These are phyloP conservation scores for Dactylellina cionopaga DNA, from an alignment of 2,329 filamentous ascomycete species.

Conservation along the genomic window DNA sequence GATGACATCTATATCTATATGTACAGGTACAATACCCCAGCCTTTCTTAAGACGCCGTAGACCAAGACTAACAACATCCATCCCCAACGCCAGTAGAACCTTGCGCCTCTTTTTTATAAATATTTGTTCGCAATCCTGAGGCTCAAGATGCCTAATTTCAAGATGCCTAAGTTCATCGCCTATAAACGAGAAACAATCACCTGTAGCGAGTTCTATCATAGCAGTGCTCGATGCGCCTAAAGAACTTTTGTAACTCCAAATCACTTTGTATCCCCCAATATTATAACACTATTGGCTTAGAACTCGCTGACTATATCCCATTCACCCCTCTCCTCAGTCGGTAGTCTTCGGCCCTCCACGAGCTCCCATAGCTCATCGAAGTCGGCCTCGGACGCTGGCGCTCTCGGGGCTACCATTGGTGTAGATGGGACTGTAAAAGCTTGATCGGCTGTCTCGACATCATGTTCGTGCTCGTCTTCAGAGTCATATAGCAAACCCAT, in stretches of 20 bases:
- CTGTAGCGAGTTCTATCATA: too few relatives aligned
- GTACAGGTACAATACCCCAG: background rate
- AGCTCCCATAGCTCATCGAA: slow-evolving; percentile 42
- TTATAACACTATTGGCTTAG: too few relatives aligned
- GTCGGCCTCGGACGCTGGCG: slow-evolving; percentile 5
- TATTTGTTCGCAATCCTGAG: too few relatives aligned
- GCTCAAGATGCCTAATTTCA: too few relatives aligned
- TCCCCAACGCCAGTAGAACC: background rate
- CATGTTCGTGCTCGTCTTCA: slow-evolving; percentile 14
- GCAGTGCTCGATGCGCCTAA: too few relatives aligned
- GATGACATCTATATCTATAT: background rate
- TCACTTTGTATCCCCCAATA: too few relatives aligned
- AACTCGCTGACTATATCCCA: slow-evolving; percentile 52
- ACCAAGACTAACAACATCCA: too few relatives aligned
- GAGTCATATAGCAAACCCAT: slow-evolving; percentile 42
- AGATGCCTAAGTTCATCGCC: too few relatives aligned
- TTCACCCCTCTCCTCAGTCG: slow-evolving; percentile 30
- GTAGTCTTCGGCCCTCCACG: background rate
- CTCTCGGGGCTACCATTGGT: background rate
- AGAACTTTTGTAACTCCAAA: too few relatives aligned
- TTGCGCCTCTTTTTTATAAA: too few relatives aligned
- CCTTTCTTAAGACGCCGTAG: too few relatives aligned
- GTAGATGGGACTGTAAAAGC: slow-evolving; percentile 9
- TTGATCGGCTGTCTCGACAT: background rate
- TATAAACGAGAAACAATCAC: too few relatives aligned